Conservation (phyloP, 2,329 filamentous ascomycete genomes). For the Macrophomina pseudophaseolina region DNA sequence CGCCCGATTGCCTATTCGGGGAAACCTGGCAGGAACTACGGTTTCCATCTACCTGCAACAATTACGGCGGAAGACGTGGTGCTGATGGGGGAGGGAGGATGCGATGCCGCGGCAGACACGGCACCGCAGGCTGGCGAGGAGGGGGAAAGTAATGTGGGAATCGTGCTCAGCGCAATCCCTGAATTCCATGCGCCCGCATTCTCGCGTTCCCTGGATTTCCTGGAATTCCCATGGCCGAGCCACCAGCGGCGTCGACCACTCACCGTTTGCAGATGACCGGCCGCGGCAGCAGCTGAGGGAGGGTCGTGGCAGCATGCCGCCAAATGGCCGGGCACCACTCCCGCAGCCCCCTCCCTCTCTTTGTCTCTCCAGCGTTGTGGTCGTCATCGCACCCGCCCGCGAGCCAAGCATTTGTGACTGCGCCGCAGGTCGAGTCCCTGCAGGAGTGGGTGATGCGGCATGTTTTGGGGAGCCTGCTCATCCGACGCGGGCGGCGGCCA, state of each 20-base stretch:
- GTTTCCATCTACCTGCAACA: conserved; percentile 9
- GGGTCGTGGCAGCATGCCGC: conserved; percentile 15
- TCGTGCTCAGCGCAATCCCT: not conserved
- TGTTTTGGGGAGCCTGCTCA: not conserved
- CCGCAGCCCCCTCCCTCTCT: not conserved
- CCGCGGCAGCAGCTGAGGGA: not conserved
- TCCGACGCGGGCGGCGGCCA: not conserved
- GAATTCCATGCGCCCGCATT: conserved; percentile 14
- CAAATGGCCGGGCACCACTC: conserved; percentile 18
- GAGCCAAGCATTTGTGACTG: conserved; percentile 15
- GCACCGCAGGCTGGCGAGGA: not conserved
- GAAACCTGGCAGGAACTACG: not conserved
- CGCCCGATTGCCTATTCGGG: conserved; percentile 2
- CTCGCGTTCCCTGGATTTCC: not conserved
- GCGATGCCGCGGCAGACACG: not conserved
- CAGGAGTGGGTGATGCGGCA: not conserved
- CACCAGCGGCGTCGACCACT: not conserved
- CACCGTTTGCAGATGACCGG: conserved; percentile 2
- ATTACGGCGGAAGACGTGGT: not conserved
- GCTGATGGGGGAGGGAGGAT: too few species aligned
- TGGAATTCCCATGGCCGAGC: conserved; percentile 14
- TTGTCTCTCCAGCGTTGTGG: not conserved
- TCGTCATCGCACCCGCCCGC: not conserved
- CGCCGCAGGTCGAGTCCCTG: conserved; percentile 17
- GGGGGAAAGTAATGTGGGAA: not conserved